Evolutionary conservation across 1,284 basidiomycete genomes (phyloP).

Genomic region (Trametes versicolor): DNA sequence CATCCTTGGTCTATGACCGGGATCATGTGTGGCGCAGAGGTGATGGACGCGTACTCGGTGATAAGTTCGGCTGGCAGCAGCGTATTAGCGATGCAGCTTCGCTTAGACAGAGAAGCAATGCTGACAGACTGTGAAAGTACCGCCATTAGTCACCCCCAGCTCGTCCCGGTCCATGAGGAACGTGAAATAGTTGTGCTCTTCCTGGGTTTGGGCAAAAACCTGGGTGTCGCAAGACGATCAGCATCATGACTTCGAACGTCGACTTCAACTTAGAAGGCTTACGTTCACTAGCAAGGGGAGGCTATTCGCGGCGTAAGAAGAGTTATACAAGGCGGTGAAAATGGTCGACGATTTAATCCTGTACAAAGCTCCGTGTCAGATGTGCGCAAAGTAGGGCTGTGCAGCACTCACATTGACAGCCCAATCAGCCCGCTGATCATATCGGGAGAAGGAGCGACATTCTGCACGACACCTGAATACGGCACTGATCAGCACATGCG

Average conservation of each 20-base stretch:
- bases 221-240: background rate
- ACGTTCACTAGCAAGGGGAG: background rate
- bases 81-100: background rate
- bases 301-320: background rate
- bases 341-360: background rate
- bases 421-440: background rate
- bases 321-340: background rate
- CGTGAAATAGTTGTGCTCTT: slow-evolving; percentile 5
- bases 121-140: slow-evolving; percentile 3
- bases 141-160: background rate
- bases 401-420: background rate
- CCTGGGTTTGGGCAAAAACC: background rate
- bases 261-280: background rate
- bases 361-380: background rate
- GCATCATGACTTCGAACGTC: background rate
- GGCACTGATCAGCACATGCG: background rate
- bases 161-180: slow-evolving; percentile 9
- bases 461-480: background rate
- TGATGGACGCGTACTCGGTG: background rate
- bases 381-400: background rate
- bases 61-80: slow-evolving; percentile 2
- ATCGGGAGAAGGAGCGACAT: background rate
- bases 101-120: background rate
- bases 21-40: slow-evolving; percentile 15
- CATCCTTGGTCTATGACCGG: slow-evolving; percentile 17